These are phyloP conservation scores for Ampelomyces quisqualis DNA, from an alignment of 2,329 filamentous ascomycete species.

Conservation along the genomic window DNA sequence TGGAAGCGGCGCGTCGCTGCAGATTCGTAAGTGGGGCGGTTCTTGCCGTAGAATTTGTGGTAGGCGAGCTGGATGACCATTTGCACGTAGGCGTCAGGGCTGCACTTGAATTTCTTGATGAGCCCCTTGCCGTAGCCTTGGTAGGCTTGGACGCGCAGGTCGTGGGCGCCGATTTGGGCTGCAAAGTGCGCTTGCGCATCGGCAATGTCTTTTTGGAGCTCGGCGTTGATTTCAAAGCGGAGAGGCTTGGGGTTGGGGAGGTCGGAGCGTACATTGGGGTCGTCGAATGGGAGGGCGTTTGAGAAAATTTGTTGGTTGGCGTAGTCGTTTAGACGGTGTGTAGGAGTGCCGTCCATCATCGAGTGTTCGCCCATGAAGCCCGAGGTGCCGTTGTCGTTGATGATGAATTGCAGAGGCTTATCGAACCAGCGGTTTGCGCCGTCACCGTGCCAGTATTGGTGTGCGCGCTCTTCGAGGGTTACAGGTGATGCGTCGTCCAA, in stretches of 20 bases:
- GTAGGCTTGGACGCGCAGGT: conserved; percentile 91
- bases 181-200: conserved; percentile 77
- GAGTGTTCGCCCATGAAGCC: conserved; percentile 99
- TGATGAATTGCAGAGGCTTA: conserved; percentile 95
- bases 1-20: conserved; percentile 94
- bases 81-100: conserved; percentile 94
- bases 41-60: conserved; percentile 98
- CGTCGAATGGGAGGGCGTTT: conserved; percentile 88
- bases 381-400: conserved; percentile 96
- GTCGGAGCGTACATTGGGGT: conserved; percentile 74
- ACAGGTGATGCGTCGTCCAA: conserved; percentile 89
- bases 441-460: conserved; percentile 98
- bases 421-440: conserved; percentile 96
- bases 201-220: conserved; percentile 75
- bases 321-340: conserved; percentile 94
- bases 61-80: conserved; percentile 99
- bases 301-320: conserved; percentile 88
- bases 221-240: conserved; percentile 73
- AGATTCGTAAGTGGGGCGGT: conserved; percentile 95
- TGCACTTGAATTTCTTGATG: conserved; percentile 99
- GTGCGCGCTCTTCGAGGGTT: conserved; percentile 91
- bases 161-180: conserved; percentile 79
- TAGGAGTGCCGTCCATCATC: conserved; percentile 99
- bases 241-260: conserved; percentile 78
- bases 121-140: conserved; percentile 97